Conservation (phyloP, 2,329 filamentous ascomycete species). For the Phialophora macrospora region DNA sequence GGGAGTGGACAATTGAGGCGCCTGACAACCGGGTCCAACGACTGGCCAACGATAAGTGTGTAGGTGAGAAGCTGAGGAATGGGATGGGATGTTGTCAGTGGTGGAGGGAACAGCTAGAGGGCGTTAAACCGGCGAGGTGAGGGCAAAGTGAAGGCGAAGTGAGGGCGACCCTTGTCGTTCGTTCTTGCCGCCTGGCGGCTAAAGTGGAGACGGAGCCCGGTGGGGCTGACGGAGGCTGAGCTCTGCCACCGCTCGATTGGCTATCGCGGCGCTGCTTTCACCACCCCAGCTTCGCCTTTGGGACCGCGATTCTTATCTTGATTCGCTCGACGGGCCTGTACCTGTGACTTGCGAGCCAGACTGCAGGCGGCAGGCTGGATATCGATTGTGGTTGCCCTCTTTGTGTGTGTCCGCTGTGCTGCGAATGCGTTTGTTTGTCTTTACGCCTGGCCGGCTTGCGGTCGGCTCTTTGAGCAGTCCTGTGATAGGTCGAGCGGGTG, state of each 20-base stretch:
- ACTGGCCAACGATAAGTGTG: conserved; percentile 25
- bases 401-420: neutral
- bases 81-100: conserved; percentile 22
- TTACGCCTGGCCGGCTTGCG: conserved; percentile 18
- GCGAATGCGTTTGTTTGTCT: conserved; percentile 15
- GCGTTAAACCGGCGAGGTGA: conserved; percentile 33
- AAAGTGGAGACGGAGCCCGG: conserved; percentile 22
- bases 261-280: neutral
- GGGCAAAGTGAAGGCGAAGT: neutral
- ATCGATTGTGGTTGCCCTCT: conserved; percentile 12
- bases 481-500: conserved; percentile 24
- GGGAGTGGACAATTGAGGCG: conserved; percentile 31
- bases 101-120: conserved; percentile 11
- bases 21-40: conserved; percentile 17
- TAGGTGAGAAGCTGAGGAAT: conserved; percentile 16
- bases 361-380: conserved; percentile 27
- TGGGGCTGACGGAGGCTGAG: conserved; percentile 10
- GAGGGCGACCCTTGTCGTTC: conserved; percentile 10
- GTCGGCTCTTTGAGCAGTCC: conserved; percentile 18
- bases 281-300: conserved; percentile 21
- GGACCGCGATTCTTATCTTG: conserved; percentile 15
- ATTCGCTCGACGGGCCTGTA: conserved; percentile 25
- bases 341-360: conserved; percentile 27
- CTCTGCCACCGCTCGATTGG: conserved; percentile 6
- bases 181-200: conserved; percentile 34